Conservation (phyloP, 257 asterid species). For the Solanum chilense region DNA sequence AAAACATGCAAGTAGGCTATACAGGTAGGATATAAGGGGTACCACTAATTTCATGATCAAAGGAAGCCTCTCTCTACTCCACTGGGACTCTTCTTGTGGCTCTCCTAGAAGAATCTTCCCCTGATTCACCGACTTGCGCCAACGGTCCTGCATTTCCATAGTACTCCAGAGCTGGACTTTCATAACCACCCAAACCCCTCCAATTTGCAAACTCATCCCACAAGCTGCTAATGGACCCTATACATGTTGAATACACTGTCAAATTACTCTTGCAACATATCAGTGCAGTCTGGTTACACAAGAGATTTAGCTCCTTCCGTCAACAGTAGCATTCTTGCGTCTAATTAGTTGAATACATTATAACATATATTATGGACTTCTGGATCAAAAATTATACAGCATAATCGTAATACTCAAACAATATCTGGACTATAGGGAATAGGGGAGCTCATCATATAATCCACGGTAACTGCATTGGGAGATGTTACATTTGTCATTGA, state of each 20-base stretch:
- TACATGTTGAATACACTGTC: not conserved
- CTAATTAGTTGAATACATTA: not conserved
- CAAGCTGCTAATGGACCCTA: constrained; percentile 23
- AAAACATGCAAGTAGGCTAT: not conserved
- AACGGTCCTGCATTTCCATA: constrained; percentile 14
- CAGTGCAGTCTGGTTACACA: not conserved
- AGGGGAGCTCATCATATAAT: not conserved
- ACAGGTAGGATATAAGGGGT: not conserved
- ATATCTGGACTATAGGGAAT: not conserved
- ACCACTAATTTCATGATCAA: not conserved
- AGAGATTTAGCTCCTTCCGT: not conserved
- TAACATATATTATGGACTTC: not conserved
- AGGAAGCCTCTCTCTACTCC: constrained; percentile 16
- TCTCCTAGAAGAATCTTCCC: not conserved
- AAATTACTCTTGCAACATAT: not conserved
- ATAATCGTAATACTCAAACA: not conserved
- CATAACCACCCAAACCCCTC: constrained; percentile 47
- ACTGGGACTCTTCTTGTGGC: constrained; percentile 39
- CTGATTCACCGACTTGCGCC: constrained; percentile 4
- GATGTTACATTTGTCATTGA: not conserved
- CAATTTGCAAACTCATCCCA: constrained; percentile 48
- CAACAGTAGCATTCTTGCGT: not conserved
- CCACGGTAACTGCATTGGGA: not conserved
- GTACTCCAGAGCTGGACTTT: constrained; percentile 32
- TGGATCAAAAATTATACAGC: not conserved